A percentile compares a stretch with the other conserved stretches of the same genome.
Evolutionary conservation across 2,329 filamentous ascomycete species (phyloP).

Genomic region (Epichloe gansuensis): DNA sequence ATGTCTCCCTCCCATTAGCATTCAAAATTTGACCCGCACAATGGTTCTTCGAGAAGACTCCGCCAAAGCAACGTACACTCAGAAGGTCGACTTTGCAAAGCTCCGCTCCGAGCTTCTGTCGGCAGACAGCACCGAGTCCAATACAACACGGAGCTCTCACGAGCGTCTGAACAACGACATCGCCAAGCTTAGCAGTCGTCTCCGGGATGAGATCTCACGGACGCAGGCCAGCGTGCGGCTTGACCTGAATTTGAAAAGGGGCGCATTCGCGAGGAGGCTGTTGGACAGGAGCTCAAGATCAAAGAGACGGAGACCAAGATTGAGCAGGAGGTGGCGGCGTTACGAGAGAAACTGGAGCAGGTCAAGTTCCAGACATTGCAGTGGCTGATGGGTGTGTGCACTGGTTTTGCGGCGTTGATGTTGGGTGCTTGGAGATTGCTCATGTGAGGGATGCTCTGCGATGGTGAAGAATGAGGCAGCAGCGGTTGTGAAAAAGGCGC

Average conservation of each 20-base stretch:
- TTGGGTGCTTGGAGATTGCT: constrained; percentile 60
- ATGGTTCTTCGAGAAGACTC: constrained; percentile 96
- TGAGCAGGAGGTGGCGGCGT: constrained; percentile 86
- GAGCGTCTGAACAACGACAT: constrained; percentile 91
- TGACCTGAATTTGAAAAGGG: constrained; percentile 93
- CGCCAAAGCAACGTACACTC: constrained; percentile 64
- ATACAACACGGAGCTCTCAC: constrained; percentile 78
- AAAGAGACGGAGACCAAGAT: constrained; percentile 98
- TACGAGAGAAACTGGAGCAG: constrained; percentile 85
- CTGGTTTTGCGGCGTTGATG: constrained; percentile 53
- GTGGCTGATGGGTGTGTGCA: constrained; percentile 86
- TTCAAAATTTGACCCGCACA: constrained; percentile 91
- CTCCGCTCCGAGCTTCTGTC: constrained; percentile 87
- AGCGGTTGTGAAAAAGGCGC: not conserved
- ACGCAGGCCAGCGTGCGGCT: constrained; percentile 88
- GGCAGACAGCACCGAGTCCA: constrained; percentile 81
- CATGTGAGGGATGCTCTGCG: constrained; percentile 33
- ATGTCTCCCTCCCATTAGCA: constrained; percentile 35
- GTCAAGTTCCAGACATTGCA: constrained; percentile 98
- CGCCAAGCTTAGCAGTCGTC: constrained; percentile 77
- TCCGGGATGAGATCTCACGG: constrained; percentile 86
- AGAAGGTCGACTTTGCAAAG: constrained; percentile 98
- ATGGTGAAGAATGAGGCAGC: not conserved
- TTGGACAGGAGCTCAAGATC: constrained; percentile 92
- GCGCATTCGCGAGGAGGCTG: constrained; percentile 88